These are phyloP conservation scores for Effrenium voratum DNA, from an alignment of 73 alveolate species.

Conservation along the genomic window DNA sequence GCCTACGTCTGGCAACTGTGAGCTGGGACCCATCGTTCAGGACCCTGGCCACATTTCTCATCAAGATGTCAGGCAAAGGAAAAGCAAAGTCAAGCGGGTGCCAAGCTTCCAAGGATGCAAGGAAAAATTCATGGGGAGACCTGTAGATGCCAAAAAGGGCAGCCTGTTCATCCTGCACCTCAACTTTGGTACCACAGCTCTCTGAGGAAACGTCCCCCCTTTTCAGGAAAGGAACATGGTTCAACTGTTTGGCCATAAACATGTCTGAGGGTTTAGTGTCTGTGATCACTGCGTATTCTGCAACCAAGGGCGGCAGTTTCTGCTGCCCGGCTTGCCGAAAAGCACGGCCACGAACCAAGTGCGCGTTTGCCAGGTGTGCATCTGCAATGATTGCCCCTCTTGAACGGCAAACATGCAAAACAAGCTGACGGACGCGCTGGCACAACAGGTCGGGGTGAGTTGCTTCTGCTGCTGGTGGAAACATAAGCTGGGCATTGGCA, in stretches of 20 bases:
- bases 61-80: neutral
- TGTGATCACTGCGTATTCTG: neutral
- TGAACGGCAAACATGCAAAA: neutral
- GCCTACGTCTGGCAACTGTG: neutral
- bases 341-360: neutral
- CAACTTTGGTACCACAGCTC: neutral
- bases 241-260: neutral
- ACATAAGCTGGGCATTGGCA: neutral
- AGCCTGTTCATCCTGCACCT: neutral
- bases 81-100: too few species aligned
- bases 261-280: neutral
- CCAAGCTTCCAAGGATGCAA: too few species aligned
- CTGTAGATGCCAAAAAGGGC: neutral
- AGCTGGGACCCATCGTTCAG: neutral
- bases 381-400: neutral
- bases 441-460: neutral
- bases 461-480: neutral
- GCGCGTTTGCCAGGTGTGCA: neutral
- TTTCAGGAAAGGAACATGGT: neutral
- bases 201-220: neutral
- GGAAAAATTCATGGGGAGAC: neutral
- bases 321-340: neutral
- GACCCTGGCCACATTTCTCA: neutral
- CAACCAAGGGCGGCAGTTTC: slow-evolving; percentile 5
- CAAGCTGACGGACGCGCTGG: too few species aligned